phyloP scores from a whole-genome alignment of 805 yeast species.

The Yarrowia bubula region DNA sequence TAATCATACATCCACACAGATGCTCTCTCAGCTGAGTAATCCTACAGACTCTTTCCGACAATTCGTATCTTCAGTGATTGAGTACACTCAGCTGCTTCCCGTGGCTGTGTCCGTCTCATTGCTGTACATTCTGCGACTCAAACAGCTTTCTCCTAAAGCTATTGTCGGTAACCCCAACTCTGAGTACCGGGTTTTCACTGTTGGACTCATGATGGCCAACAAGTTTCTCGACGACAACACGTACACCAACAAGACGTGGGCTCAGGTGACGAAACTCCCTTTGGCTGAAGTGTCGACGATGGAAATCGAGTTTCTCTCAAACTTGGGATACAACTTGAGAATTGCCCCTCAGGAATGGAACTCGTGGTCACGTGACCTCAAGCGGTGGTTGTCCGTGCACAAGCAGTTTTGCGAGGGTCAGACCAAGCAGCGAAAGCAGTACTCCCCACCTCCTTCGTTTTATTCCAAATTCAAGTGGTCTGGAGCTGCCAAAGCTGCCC shows the following conservation, averaged over 20 bases:
- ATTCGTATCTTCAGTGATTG: conserved; percentile 36
- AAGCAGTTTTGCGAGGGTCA: neutral
- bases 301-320: conserved; percentile 66
- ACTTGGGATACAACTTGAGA: conserved; percentile 56
- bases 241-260: conserved; percentile 87
- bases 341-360: conserved; percentile 40
- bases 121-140: conserved; percentile 38
- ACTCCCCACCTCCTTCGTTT: conserved; percentile 10
- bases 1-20: neutral
- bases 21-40: conserved; percentile 9
- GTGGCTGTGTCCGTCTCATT: conserved; percentile 38
- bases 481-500: neutral
- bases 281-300: conserved; percentile 54
- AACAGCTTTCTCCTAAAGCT: conserved; percentile 31
- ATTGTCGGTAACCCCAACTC: conserved; percentile 38
- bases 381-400: neutral
- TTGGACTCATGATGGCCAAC: conserved; percentile 77
- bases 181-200: conserved; percentile 47
- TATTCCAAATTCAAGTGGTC: conserved; percentile 20
- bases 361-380: conserved; percentile 31
- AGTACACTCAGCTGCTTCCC: conserved; percentile 38
- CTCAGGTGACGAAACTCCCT: conserved; percentile 77
- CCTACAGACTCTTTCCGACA: conserved; percentile 36
- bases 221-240: conserved; percentile 93
- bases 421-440: neutral